Evolutionary conservation across 176 grass and related monocot species (phyloP), one percentile per base, ranked within the genome.

Genomic region (Carex parvula): DNA sequence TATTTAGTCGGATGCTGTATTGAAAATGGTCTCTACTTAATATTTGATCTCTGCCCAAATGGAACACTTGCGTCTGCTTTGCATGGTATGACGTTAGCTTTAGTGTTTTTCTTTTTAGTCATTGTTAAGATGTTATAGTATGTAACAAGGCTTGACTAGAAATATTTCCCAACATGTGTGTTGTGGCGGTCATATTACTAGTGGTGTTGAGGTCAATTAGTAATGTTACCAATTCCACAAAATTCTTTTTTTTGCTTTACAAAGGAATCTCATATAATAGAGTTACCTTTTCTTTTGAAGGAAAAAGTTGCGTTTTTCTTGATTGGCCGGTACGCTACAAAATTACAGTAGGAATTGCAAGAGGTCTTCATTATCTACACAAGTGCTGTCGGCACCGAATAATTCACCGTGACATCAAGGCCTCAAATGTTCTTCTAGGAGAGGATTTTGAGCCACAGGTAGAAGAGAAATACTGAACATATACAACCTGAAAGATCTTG

Each of bases 351-450:
- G 96, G 93, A 8, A 86, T 92, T 29, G 96, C 96, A 1, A 89
- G 93, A 85, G 96, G 93, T 24, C 85, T 99, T 70, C 89, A 94
- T 56, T 99, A 99, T 65, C 88, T 99, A 73, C 96, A 99, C 81
- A 92, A 92, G 90, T 92, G 87, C 50, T 99, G 96, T 69, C 92
- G 84, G 65, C 93, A 93, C 52, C 85, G 96, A 60, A 87, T 99
- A 66, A 95, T 99, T 85, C 96, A 99, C 76, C 89, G 96, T 0
- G 96, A 95, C 63, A 99, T 99, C 87, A 99, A 99, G 87, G 93
- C 91, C 0, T 92, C 93, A 52, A 99, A 94, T 82, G 63, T 99
- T 42, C 91, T 99, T 69, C 88, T 99, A 20, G 90, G 85, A 6
- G 76, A 91, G 76, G 93, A 99, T 35, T 95, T 87, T 48, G 96